Evolutionary conservation across 805 yeast species (phyloP).

Genomic region (Yarrowia sp.): DNA sequence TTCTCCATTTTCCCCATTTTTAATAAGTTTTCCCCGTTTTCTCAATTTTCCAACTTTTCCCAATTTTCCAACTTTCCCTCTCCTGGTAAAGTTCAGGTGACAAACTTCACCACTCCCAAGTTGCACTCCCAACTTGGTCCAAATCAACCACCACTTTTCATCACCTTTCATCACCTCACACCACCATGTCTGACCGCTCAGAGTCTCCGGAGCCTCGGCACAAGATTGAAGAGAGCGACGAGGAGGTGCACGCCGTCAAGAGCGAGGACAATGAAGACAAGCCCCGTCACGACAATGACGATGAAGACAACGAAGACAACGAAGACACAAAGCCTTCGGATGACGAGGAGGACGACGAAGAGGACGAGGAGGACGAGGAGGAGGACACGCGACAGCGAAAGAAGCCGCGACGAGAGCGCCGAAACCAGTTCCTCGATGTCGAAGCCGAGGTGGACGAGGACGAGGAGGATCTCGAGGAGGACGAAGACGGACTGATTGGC

Average conservation of each 20-base stretch:
- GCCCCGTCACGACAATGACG: constrained; percentile 17
- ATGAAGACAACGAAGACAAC: constrained; percentile 9
- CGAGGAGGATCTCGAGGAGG: constrained; percentile 92
- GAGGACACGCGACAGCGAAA: constrained; percentile 77
- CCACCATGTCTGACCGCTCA: neutral
- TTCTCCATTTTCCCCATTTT: too few relatives aligned
- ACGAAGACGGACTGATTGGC: constrained; percentile 88
- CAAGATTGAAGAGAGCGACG: neutral
- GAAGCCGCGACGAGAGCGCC: constrained; percentile 54
- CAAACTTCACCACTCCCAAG: too few relatives aligned
- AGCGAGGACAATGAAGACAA: constrained; percentile 1
- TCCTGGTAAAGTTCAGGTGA: too few relatives aligned
- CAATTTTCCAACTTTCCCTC: too few relatives aligned
- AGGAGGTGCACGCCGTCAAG: too few relatives aligned
- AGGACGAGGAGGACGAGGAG: constrained; percentile 86
- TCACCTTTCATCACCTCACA: neutral
- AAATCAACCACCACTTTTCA: too few relatives aligned
- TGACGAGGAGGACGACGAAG: constrained; percentile 80
- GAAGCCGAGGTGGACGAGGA: constrained; percentile 99
- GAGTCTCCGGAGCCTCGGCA: too few relatives aligned
- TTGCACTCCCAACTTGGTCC: too few relatives aligned
- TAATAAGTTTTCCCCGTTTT: too few relatives aligned
- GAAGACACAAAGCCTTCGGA: constrained; percentile 74
- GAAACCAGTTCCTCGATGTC: constrained; percentile 93
- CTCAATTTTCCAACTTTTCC: too few relatives aligned